A percentile compares a stretch with the other conserved stretches of the same genome.
Conservation (phyloP, 2,329 filamentous ascomycete species). For the Colletotrichum simmondsii region DNA sequence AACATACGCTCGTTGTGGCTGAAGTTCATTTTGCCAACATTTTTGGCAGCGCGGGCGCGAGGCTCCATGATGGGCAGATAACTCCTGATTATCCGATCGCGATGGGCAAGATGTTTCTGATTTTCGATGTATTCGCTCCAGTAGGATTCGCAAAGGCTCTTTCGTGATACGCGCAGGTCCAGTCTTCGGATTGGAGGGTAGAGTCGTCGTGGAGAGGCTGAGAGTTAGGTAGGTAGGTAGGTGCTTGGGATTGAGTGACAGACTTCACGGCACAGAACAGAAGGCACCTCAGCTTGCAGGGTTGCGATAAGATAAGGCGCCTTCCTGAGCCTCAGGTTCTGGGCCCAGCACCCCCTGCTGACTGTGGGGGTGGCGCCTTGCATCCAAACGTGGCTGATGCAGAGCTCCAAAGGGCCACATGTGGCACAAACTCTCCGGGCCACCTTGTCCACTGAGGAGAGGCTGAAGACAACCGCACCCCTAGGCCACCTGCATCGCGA, state of each 20-base stretch:
- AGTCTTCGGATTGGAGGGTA: not conserved
- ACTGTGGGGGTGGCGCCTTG: conserved; percentile 15
- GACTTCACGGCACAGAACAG: conserved; percentile 6
- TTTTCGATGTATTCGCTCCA: not conserved
- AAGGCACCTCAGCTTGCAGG: not conserved
- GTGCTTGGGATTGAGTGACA: conserved; percentile 8
- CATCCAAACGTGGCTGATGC: not conserved
- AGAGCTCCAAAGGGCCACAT: conserved; percentile 10
- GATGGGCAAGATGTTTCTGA: not conserved
- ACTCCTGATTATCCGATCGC: not conserved
- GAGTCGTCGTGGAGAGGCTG: not conserved
- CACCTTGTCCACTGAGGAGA: conserved; percentile 32
- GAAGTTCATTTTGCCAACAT: conserved; percentile 88
- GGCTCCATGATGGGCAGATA: conserved; percentile 72
- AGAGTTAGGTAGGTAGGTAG: not conserved
- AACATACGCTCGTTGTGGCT: conserved; percentile 74
- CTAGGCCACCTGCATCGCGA: conserved; percentile 19
- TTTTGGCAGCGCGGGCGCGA: conserved; percentile 79
- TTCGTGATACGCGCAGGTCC: not conserved
- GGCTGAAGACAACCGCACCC: conserved; percentile 14
- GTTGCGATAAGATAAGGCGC: no score
- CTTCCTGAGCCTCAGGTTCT: not conserved
- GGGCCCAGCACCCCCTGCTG: not conserved
- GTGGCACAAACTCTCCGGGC: conserved; percentile 21
- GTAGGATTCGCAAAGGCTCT: no score